Evolutionary conservation across 768 basidiomycete species (phyloP), one percentile per base, ranked within the genome.

Genomic region (Gelatoporia subvermispora): DNA sequence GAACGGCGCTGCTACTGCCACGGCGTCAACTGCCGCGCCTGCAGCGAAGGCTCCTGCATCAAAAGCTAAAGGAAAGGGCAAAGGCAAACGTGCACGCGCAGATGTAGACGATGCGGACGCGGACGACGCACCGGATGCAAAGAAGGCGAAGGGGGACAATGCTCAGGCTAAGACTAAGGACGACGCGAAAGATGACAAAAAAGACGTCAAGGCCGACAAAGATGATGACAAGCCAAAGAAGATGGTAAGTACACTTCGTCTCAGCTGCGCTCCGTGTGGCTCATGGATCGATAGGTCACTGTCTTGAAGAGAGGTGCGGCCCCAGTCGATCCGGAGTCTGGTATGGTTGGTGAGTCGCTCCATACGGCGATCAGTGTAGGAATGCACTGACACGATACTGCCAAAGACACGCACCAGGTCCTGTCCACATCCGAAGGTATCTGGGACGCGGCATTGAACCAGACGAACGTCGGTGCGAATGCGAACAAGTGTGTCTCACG

Each of bases 371-470:
- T 16, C n/a, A 3, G 21, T 25, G 13, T 7, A 10, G 24, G 13
- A 35, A 20, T 21, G 34, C 39, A 31, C 16, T 23, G 25, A 23
- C 3, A 31, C 13, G 13, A 10, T 22, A 8, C n/a, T 25, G 18
- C 18, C 15, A 22, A 56, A 80, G 78, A 62, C 40, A 74, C 77
- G 1, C 78, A 81, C 56, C 70, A 79, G 58, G 79, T 81, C 5
- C 77, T 72, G 47, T 51, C 58, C 24, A 68, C 70, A 35, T 60
- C 50, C 4, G 72, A 73, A 42, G 62, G 59, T 13, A 65, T 71
- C 10, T 82, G 78, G 78, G 80, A 82, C 57, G 79, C 78, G 34
- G 81, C 79, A 76, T 70, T 81, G 47, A 82, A 81, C 60, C 80
- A 81, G 57, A 81, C 80, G 1, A 71, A 80, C 52, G 68, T 81